Percentiles rank a stretch among this genome's conserved stretches.
Evolutionary conservation across 2,329 filamentous ascomycete species (phyloP).

Genomic region (Ophiosphaerella narmari): DNA sequence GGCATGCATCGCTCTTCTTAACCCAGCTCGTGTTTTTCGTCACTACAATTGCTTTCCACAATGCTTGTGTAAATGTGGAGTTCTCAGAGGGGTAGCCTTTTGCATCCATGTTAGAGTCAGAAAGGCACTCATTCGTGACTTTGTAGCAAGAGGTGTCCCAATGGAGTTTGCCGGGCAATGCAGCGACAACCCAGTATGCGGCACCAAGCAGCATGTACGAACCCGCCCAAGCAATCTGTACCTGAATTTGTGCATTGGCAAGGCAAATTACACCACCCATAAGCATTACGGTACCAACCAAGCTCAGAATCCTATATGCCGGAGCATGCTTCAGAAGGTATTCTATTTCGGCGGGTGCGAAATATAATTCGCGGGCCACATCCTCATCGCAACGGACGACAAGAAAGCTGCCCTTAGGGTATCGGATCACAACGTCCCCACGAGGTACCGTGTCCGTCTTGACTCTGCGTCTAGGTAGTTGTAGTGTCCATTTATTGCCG

Average conservation of each 20-base stretch:
- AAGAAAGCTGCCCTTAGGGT: constrained; percentile 57
- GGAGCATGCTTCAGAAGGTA: constrained; percentile 50
- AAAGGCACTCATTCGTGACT: constrained; percentile 45
- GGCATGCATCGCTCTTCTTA: constrained; percentile 45
- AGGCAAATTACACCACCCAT: constrained; percentile 59
- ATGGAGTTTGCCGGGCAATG: constrained; percentile 51
- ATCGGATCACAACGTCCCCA: constrained; percentile 56
- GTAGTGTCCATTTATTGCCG: constrained; percentile 56
- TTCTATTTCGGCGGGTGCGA: constrained; percentile 56
- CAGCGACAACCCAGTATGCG: constrained; percentile 57
- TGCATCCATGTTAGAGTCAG: constrained; percentile 38
- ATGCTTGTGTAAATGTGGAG: constrained; percentile 51
- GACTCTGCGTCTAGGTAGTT: constrained; percentile 46
- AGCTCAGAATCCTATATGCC: constrained; percentile 53
- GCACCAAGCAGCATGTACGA: constrained; percentile 57
- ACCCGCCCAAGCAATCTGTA: constrained; percentile 56
- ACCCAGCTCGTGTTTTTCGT: constrained; percentile 53
- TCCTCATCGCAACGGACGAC: constrained; percentile 56
- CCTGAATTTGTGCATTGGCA: constrained; percentile 54
- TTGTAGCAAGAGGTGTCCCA: constrained; percentile 55
- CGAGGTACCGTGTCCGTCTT: constrained; percentile 37
- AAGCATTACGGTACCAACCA: constrained; percentile 56
- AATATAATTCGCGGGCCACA: constrained; percentile 57
- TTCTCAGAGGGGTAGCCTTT: constrained; percentile 42
- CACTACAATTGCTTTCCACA: constrained; percentile 56